Evolutionary conservation across 352 stramenopile species (phyloP).

Genomic region (Phytophthora agathidicida): DNA sequence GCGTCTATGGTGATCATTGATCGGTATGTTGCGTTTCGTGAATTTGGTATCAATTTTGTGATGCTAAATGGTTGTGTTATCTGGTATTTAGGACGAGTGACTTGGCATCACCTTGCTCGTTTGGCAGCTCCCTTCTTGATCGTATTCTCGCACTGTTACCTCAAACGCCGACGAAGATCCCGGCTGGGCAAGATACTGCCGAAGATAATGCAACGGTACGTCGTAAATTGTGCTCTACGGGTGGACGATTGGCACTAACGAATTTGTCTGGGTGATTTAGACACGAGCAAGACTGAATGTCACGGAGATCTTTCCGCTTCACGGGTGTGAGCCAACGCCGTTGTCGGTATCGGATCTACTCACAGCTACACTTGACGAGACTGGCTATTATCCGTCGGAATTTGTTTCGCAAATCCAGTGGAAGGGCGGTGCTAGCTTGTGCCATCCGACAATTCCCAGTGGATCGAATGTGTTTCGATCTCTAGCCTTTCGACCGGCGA

Average conservation of each 20-base stretch:
- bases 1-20: slow-evolving; percentile 74
- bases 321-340: slow-evolving; percentile 63
- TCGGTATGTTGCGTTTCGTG: slow-evolving; percentile 53
- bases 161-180: slow-evolving; percentile 39
- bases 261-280: slow-evolving; percentile 22
- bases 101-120: slow-evolving; percentile 65
- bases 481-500: slow-evolving; percentile 63
- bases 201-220: slow-evolving; percentile 19
- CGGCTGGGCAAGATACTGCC: slow-evolving; percentile 17
- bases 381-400: slow-evolving; percentile 42
- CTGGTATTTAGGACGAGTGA: slow-evolving; percentile 56
- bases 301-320: slow-evolving; percentile 72
- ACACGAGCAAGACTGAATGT: slow-evolving; percentile 45
- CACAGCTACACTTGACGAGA: slow-evolving; percentile 4
- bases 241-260: not conserved
- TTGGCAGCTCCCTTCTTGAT: slow-evolving; percentile 73
- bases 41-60: not conserved
- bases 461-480: slow-evolving; percentile 68
- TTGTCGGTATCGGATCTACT: slow-evolving; percentile 27
- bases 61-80: not conserved
- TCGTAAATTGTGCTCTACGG: not conserved
- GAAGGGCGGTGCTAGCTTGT: slow-evolving; percentile 72
- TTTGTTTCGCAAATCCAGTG: slow-evolving; percentile 72
- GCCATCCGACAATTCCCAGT: slow-evolving; percentile 51
- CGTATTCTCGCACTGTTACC: slow-evolving; percentile 68